Percentiles rank a stretch among this genome's conserved stretches.
These are phyloP conservation scores for Hibiscus tridactylites DNA, from an alignment of 345 rosid genomes.

Conservation along the genomic window DNA sequence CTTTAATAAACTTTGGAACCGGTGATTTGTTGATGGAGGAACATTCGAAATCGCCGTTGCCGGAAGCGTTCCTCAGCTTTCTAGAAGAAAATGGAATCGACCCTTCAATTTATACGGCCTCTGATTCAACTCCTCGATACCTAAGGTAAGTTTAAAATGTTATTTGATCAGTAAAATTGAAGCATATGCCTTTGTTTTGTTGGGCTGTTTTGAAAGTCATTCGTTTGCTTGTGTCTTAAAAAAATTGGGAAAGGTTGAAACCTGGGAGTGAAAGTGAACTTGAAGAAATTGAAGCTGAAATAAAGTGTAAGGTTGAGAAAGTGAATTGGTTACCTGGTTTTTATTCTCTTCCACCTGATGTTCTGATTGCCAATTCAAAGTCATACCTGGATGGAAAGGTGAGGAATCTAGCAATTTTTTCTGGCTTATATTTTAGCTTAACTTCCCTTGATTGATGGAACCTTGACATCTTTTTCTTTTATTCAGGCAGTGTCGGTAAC, in stretches of 20 bases:
- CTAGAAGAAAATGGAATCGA: conserved; percentile 57
- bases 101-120: conserved; percentile 53
- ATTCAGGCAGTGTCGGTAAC: not conserved
- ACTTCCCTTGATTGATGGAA: not conserved
- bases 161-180: not conserved
- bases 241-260: conserved; percentile 50
- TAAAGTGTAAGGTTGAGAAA: conserved; percentile 55
- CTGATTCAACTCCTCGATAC: conserved; percentile 66
- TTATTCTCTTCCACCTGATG: conserved; percentile 60
- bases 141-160: conserved; percentile 36
- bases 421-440: not conserved
- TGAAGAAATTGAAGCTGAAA: conserved; percentile 53
- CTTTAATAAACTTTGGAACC: not conserved
- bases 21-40: conserved; percentile 29
- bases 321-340: conserved; percentile 72
- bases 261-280: conserved; percentile 47
- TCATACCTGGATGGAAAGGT: conserved; percentile 77
- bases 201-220: not conserved
- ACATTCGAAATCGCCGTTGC: conserved; percentile 39
- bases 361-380: conserved; percentile 64
- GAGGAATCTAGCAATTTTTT: not conserved
- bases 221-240: not conserved
- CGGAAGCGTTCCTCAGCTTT: conserved; percentile 54
- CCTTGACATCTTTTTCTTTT: not conserved
- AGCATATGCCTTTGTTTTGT: not conserved